These are phyloP conservation scores for Chytridium lagenaria DNA, from an alignment of 371 early-diverging fungal species.

Conservation along the genomic window DNA sequence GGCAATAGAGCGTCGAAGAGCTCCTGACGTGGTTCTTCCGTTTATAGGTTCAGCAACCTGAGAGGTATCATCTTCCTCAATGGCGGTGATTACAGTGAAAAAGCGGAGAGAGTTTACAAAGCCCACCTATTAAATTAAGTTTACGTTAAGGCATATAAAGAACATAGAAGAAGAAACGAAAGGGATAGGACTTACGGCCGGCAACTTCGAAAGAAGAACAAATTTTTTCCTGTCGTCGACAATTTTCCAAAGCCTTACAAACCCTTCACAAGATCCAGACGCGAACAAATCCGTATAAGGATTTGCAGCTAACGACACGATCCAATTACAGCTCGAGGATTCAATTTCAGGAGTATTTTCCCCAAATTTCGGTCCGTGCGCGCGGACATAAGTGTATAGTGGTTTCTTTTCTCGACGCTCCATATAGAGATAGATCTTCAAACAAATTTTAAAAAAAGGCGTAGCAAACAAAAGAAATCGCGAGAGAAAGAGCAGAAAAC, in stretches of 20 bases:
- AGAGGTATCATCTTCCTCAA: too few species aligned
- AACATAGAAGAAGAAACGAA: not conserved
- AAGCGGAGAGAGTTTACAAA: conserved; percentile 57
- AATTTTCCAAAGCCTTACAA: conserved; percentile 86
- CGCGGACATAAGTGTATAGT: conserved; percentile 69
- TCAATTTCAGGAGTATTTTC: not conserved
- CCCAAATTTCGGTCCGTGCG: conserved; percentile 69
- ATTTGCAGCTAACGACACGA: conserved; percentile 81
- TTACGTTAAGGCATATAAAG: not conserved
- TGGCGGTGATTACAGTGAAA: conserved; percentile 52
- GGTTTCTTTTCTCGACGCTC: conserved; percentile 91
- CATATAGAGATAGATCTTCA: conserved; percentile 85
- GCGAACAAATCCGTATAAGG: conserved; percentile 89
- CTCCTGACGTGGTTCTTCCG: not conserved
- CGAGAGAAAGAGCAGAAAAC: conserved; percentile 23
- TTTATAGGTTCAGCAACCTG: conserved; percentile 6
- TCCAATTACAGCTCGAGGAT: conserved; percentile 62
- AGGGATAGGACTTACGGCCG: conserved; percentile 34
- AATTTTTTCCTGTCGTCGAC: conserved; percentile 69
- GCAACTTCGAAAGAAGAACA: conserved; percentile 53
- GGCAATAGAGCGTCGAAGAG: conserved; percentile 11
- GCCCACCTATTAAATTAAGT: conserved; percentile 38
- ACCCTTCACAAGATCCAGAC: conserved; percentile 89
- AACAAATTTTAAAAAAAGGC: not conserved
- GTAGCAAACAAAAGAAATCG: not conserved